phyloP scores from a whole-genome alignment of 139 green algal species.

The Chlorella vulgaris region DNA sequence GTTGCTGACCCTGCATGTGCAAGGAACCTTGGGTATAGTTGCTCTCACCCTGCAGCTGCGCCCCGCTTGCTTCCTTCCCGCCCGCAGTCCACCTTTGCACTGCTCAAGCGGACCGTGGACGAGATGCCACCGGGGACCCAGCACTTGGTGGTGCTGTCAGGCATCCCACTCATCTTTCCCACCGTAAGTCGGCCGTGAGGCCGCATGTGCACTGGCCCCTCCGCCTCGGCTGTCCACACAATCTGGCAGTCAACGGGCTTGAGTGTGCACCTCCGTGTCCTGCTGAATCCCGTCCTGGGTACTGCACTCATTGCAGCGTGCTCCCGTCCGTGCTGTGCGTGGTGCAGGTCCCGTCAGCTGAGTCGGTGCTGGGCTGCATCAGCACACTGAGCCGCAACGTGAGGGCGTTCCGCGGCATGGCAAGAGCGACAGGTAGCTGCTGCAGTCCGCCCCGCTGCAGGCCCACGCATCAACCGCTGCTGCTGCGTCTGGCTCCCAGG shows the following conservation, averaged over 20 bases:
- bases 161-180: slow-evolving; percentile 51
- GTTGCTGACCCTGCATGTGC: no score
- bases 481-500: no score
- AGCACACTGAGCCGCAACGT: not conserved
- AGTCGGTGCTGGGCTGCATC: slow-evolving; percentile 30
- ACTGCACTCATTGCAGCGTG: no score
- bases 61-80: not conserved
- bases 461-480: no score
- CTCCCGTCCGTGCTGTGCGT: no score
- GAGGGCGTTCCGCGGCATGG: not conserved
- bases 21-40: no score
- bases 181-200: slow-evolving; percentile 24
- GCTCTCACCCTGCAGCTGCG: no score
- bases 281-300: no score
- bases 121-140: slow-evolving; percentile 28
- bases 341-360: slow-evolving; percentile 13
- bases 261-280: no score
- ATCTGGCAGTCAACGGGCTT: no score
- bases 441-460: not conserved
- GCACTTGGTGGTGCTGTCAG: slow-evolving; percentile 50
- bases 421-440: not conserved
- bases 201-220: no score
- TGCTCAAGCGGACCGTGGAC: slow-evolving; percentile 1
- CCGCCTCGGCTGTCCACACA: no score
- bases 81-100: not conserved